Evolutionary conservation across 2,329 filamentous ascomycete genomes (phyloP).

Genomic region (Shiraia sp.): DNA sequence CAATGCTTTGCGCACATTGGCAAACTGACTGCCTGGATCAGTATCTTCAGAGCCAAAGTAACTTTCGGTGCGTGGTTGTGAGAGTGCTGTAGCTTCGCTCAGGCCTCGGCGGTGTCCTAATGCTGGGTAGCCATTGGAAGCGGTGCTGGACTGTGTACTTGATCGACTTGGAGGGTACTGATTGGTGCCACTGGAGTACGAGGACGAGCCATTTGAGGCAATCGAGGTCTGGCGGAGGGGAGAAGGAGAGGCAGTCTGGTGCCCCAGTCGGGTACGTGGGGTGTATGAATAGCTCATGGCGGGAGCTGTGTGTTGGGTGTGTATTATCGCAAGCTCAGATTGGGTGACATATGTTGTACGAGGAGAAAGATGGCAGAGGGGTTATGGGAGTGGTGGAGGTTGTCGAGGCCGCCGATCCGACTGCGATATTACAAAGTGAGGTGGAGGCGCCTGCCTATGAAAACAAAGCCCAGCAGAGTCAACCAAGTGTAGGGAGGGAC

Average conservation of each 20-base stretch:
- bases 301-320: constrained; percentile 20
- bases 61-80: constrained; percentile 55
- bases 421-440: constrained; percentile 31
- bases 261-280: constrained; percentile 45
- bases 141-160: constrained; percentile 73
- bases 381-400: constrained; percentile 16
- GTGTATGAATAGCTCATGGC: constrained; percentile 45
- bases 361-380: constrained; percentile 7
- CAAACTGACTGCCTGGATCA: constrained; percentile 68
- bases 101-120: constrained; percentile 71
- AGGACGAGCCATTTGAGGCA: constrained; percentile 71
- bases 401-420: constrained; percentile 33
- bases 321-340: constrained; percentile 8
- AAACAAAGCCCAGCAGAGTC: constrained; percentile 15
- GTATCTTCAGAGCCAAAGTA: constrained; percentile 46
- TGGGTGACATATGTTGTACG: constrained; percentile 38
- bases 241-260: constrained; percentile 48
- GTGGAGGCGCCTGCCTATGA: constrained; percentile 32
- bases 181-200: constrained; percentile 63
- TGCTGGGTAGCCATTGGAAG: constrained; percentile 59
- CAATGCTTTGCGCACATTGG: constrained; percentile 74
- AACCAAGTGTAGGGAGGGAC: constrained; percentile 18
- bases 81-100: constrained; percentile 69
- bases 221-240: constrained; percentile 67
- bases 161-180: constrained; percentile 62